A percentile compares a stretch with the other conserved stretches of the same genome.
phyloP scores from a whole-genome alignment of 495 filamentous ascomycete genomes.

The Chaetomidium leptoderma region DNA sequence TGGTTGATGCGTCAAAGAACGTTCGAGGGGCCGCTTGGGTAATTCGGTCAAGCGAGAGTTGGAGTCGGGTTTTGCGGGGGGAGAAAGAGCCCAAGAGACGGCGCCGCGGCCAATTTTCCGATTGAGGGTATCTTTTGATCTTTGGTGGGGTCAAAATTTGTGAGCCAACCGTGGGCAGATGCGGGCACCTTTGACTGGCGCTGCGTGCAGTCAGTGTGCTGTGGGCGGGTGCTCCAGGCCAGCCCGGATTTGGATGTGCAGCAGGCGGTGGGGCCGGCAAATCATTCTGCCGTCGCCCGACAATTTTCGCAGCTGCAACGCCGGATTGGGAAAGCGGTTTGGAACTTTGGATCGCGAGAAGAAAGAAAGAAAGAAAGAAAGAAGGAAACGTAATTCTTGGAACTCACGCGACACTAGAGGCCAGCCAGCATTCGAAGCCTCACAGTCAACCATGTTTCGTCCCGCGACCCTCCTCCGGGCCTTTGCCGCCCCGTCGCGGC shows the following conservation, averaged over 20 bases:
- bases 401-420: not conserved
- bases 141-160: constrained; percentile 40
- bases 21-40: not conserved
- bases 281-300: constrained; percentile 23
- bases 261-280: constrained; percentile 10
- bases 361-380: no score
- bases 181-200: constrained; percentile 7
- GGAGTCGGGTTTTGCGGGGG: not conserved
- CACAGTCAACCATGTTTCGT: constrained; percentile 19
- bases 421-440: not conserved
- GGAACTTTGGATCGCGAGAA: not conserved
- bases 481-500: constrained; percentile 8
- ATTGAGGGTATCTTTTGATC: constrained; percentile 21
- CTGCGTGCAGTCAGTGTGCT: not conserved
- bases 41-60: constrained; percentile 7
- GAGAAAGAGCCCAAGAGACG: not conserved
- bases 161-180: constrained; percentile 14
- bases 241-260: not conserved
- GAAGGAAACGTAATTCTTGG: no score
- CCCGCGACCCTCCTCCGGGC: constrained; percentile 13
- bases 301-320: constrained; percentile 14
- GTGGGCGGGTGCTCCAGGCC: not conserved
- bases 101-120: constrained; percentile 30
- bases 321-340: constrained; percentile 13
- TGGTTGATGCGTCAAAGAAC: not conserved